A percentile compares a stretch with the other conserved stretches of the same genome.
Conservation (phyloP, 1,284 basidiomycete species). For the Ceratobasidium sp. region DNA sequence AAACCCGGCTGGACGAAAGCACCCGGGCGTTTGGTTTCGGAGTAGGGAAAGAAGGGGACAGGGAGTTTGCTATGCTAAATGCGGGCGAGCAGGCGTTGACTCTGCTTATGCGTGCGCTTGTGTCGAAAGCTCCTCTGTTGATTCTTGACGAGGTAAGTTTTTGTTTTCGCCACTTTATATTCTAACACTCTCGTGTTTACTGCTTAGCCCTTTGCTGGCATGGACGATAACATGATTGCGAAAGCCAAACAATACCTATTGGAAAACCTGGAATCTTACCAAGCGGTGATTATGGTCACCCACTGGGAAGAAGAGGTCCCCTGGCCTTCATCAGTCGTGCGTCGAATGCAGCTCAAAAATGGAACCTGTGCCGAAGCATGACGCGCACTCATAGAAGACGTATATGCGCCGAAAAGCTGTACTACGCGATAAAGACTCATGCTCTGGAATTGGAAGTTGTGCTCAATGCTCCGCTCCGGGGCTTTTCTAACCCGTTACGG, state of each 20-base stretch:
- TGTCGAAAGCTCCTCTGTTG: constrained; percentile 74
- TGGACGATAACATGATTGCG: constrained; percentile 82
- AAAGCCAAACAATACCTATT: constrained; percentile 74
- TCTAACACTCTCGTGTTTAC: neutral
- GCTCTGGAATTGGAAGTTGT: too few relatives aligned
- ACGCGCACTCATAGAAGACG: neutral
- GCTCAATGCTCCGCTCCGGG: too few relatives aligned
- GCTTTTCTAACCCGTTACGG: too few relatives aligned
- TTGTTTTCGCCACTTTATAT: neutral
- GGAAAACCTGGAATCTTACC: constrained; percentile 65
- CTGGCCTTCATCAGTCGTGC: constrained; percentile 61
- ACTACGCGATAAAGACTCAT: too few relatives aligned
- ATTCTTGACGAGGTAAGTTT: constrained; percentile 82
- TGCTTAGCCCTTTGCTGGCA: constrained; percentile 59
- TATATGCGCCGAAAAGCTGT: too few relatives aligned
- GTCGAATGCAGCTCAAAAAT: constrained; percentile 40
- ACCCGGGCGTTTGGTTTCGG: constrained; percentile 68
- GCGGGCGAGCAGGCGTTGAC: constrained; percentile 83
- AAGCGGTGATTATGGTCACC: constrained; percentile 86
- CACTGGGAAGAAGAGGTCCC: constrained; percentile 93
- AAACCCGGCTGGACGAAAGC: constrained; percentile 62
- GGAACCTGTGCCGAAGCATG: constrained; percentile 19
- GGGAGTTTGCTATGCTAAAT: constrained; percentile 71
- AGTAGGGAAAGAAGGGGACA: constrained; percentile 55
- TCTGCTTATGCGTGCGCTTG: constrained; percentile 86